Evolutionary conservation across 2,329 filamentous ascomycete genomes (phyloP), one percentile per base, ranked within the genome.

Genomic region (Byssochlamys sp.): DNA sequence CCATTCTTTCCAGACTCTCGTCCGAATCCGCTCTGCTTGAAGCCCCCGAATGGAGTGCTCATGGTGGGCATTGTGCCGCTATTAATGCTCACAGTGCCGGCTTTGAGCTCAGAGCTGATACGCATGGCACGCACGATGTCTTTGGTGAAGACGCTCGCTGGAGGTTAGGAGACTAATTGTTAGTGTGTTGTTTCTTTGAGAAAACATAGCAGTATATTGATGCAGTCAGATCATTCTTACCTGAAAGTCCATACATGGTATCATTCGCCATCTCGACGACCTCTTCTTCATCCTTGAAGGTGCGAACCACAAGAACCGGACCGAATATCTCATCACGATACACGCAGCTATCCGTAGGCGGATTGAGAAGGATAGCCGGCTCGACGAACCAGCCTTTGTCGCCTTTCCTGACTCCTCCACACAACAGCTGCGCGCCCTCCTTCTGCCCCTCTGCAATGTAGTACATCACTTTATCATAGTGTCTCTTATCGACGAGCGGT

Each of bases 141-240:
- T 55, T 80, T 81, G 0, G 87, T 87, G 62, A 91, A 90, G 0
- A 92, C 86, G n/a, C 88, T 88, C 0, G 88, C 88, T 0, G 88
- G 9, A 19, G 19, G 6, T 14, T 31, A 31, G 12, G 3, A 14
- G 5, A 39, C 19, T 6, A 24, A 19, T 1, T 45, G n/a, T 45
- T 45, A 45, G 39, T n/a, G 1, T 45, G 19, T 3, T 24, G n/a
- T 31, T 10, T 29, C 11, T 24, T 7, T 25, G 14, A 12, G 3
- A 4, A 24, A 19, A 28, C 3, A 28, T 26, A 51, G 5, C 24
- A 10, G 5, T 5, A 4, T 51, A 14, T 12, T 12, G 12, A 27
- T 26, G 10, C 7, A 19, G 48, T 50, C 19, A n/a, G 5, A 6
- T 50, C 25, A 9, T 25, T 9, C 49, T 51, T 28, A 51, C 49